These are phyloP conservation scores for Lanmaoa pseudosensibilis DNA, from an alignment of 768 basidiomycete species.

Conservation along the genomic window DNA sequence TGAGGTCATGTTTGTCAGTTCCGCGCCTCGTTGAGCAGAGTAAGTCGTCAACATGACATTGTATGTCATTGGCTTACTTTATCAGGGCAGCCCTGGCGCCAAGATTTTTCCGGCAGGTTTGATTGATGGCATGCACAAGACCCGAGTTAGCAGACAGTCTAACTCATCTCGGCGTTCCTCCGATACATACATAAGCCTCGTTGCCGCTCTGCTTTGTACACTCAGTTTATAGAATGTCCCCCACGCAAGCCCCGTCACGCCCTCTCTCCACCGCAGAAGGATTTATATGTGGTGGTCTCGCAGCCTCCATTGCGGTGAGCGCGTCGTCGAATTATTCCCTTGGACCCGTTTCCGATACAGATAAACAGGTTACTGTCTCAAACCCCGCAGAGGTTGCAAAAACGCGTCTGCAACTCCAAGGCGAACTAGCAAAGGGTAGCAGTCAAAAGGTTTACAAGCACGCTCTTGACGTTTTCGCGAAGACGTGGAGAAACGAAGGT, in stretches of 20 bases:
- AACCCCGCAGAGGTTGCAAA: conserved; percentile 80
- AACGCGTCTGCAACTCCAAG: conserved; percentile 94
- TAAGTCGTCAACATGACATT: neutral
- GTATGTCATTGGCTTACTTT: too few relatives aligned
- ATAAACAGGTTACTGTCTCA: conserved; percentile 69
- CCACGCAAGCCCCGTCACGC: conserved; percentile 19
- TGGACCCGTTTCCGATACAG: conserved; percentile 2
- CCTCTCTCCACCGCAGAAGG: conserved; percentile 70
- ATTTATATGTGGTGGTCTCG: conserved; percentile 87
- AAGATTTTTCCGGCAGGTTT: too few relatives aligned
- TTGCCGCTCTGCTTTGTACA: neutral
- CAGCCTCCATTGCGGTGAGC: conserved; percentile 84
- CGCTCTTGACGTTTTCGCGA: conserved; percentile 81
- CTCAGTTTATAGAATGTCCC: conserved; percentile 17
- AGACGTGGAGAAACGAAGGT: conserved; percentile 90
- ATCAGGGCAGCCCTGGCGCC: too few relatives aligned
- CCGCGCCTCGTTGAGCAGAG: neutral
- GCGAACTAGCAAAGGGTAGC: conserved; percentile 81
- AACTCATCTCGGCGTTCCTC: neutral
- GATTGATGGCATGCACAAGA: too few relatives aligned
- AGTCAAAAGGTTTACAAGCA: conserved; percentile 80
- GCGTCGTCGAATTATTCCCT: conserved; percentile 1
- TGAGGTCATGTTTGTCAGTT: neutral
- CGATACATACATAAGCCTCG: conserved; percentile 3
- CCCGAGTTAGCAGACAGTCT: neutral